Evolutionary conservation across 805 yeast genomes (phyloP).

Genomic region (Maudiozyma barnettii): DNA sequence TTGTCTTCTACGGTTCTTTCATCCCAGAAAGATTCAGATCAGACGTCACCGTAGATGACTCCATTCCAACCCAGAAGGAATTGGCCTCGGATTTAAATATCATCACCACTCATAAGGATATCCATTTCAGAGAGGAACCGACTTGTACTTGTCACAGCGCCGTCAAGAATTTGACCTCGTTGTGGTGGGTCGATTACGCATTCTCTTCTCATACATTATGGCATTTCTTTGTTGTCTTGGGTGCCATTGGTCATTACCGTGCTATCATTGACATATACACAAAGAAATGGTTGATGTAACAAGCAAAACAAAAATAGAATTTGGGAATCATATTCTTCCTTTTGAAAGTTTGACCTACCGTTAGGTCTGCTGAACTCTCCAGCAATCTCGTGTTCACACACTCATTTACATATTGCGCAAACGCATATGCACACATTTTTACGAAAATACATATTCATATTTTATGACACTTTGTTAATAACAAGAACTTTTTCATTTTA

Average conservation of each 20-base stretch:
- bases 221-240: slow-evolving; percentile 86
- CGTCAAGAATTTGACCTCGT: not conserved
- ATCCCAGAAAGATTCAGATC: slow-evolving; percentile 84
- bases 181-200: slow-evolving; percentile 76
- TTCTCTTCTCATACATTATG: slow-evolving; percentile 81
- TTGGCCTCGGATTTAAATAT: slow-evolving; percentile 24
- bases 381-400: no score
- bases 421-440: no score
- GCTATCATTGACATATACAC: slow-evolving; percentile 67
- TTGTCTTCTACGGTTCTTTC: slow-evolving; percentile 74
- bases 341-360: not conserved
- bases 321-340: not conserved
- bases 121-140: slow-evolving; percentile 37
- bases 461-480: no score
- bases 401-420: no score
- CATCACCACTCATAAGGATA: slow-evolving; percentile 24
- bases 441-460: no score
- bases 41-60: slow-evolving; percentile 49
- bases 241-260: slow-evolving; percentile 80
- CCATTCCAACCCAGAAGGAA: slow-evolving; percentile 30
- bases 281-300: slow-evolving; percentile 23
- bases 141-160: slow-evolving; percentile 7
- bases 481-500: no score
- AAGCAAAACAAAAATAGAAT: not conserved
- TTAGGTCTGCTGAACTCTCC: not conserved